These are phyloP conservation scores for Drechslerella coelobrocha DNA, from an alignment of 2,329 filamentous ascomycete genomes.

Conservation along the genomic window DNA sequence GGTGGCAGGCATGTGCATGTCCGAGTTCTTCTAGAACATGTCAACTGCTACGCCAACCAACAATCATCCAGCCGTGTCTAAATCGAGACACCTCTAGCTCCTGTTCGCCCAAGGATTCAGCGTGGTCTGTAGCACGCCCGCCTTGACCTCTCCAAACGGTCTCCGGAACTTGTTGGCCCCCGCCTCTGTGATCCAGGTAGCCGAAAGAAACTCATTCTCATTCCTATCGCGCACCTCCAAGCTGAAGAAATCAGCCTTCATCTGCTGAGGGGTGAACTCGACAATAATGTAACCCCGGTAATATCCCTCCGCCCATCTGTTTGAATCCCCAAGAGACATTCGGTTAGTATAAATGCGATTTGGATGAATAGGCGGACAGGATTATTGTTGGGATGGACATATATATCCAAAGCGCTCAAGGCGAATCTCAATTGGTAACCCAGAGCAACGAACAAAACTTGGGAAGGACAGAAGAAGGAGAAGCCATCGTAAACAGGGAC, in stretches of 20 bases:
- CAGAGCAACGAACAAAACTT: no score
- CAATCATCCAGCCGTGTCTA: neutral
- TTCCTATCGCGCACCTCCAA: slow-evolving; percentile 43
- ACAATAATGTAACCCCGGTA: slow-evolving; percentile 52
- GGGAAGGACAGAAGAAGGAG: no score
- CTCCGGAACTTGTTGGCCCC: slow-evolving; percentile 52
- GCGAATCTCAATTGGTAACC: no score
- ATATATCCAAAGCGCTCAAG: no score
- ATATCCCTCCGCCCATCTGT: slow-evolving; percentile 53
- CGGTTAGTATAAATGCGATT: slow-evolving; percentile 27
- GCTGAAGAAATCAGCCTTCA: slow-evolving; percentile 52
- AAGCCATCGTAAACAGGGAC: no score
- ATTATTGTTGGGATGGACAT: no score
- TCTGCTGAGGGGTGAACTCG: slow-evolving; percentile 47
- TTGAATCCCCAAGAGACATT: slow-evolving; percentile 15
- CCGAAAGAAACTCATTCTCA: slow-evolving; percentile 49
- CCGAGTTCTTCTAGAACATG: no score
- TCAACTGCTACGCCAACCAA: neutral
- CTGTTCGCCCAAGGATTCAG: slow-evolving; percentile 51
- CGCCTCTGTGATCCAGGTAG: slow-evolving; percentile 51
- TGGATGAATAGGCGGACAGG: neutral
- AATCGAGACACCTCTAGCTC: slow-evolving; percentile 12
- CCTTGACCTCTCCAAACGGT: slow-evolving; percentile 51
- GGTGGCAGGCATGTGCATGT: no score
- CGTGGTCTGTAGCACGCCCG: slow-evolving; percentile 50